phyloP scores from a whole-genome alignment of 768 basidiomycete genomes.

The Porpolomopsis calyptriformis region DNA sequence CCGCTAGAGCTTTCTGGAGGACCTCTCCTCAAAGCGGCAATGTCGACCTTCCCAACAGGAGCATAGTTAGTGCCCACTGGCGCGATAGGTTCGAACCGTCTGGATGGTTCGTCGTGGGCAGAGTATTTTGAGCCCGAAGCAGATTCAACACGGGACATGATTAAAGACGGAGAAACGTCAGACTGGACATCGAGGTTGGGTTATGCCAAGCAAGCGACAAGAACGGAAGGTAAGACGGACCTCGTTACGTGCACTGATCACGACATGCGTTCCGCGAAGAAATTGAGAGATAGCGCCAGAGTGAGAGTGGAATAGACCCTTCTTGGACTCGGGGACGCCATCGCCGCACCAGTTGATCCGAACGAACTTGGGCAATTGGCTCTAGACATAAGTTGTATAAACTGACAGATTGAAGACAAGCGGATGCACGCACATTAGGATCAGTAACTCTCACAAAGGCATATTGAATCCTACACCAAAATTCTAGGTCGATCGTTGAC shows the following conservation, averaged over 20 bases:
- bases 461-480: conserved; percentile 69
- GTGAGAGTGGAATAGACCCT: conserved; percentile 88
- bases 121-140: conserved; percentile 90
- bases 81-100: conserved; percentile 67
- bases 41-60: conserved; percentile 67
- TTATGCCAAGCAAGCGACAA: not conserved
- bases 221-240: conserved; percentile 27
- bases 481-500: conserved; percentile 6
- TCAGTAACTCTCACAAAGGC: conserved; percentile 82
- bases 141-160: conserved; percentile 80
- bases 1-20: conserved; percentile 9
- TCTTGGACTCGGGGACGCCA: conserved; percentile 85
- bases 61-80: conserved; percentile 71
- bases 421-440: conserved; percentile 52
- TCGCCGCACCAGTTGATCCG: conserved; percentile 98
- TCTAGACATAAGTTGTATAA: conserved; percentile 32
- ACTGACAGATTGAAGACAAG: not conserved
- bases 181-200: conserved; percentile 30
- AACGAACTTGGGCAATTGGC: conserved; percentile 79
- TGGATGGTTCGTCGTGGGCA: conserved; percentile 64
- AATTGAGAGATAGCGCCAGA: conserved; percentile 69
- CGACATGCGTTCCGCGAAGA: conserved; percentile 76
- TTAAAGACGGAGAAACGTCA: conserved; percentile 69
- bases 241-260: conserved; percentile 80
- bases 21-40: conserved; percentile 42